These are phyloP conservation scores for Opeltia flavorubescens DNA, from an alignment of 495 filamentous ascomycete genomes.

Conservation along the genomic window DNA sequence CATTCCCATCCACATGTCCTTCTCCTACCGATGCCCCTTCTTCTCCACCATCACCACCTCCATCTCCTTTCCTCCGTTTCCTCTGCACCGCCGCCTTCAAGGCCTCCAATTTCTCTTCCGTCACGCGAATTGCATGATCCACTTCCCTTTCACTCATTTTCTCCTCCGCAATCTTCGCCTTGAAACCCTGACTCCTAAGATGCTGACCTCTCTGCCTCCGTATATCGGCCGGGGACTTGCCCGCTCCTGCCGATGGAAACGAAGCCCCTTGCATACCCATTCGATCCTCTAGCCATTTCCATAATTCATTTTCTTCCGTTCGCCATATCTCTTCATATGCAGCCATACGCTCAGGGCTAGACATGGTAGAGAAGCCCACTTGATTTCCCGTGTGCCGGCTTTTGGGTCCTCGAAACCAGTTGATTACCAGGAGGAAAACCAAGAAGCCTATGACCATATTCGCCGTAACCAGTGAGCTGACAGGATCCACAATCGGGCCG, in stretches of 20 bases:
- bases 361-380: slow-evolving; percentile 9
- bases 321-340: slow-evolving; percentile 94
- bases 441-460: slow-evolving; percentile 48
- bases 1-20: neutral
- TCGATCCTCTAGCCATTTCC: slow-evolving; percentile 91
- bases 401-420: slow-evolving; percentile 38
- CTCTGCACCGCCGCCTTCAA: slow-evolving; percentile 58
- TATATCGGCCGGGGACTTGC: slow-evolving; percentile 1
- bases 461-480: slow-evolving; percentile 54
- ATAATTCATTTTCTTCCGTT: slow-evolving; percentile 77
- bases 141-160: slow-evolving; percentile 70
- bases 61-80: slow-evolving; percentile 25
- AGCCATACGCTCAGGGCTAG: slow-evolving; percentile 48
- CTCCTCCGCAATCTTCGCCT: slow-evolving; percentile 44
- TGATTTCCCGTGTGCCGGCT: slow-evolving; percentile 19
- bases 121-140: slow-evolving; percentile 69
- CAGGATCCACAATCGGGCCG: slow-evolving; percentile 53
- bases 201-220: slow-evolving; percentile 3
- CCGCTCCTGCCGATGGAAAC: slow-evolving; percentile 13
- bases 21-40: neutral
- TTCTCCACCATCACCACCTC: neutral
- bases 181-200: slow-evolving; percentile 20
- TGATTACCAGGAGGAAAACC: slow-evolving; percentile 41
- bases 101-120: slow-evolving; percentile 63
- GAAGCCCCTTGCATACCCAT: slow-evolving; percentile 58